Conservation (phyloP, 352 stramenopile species). For the Blastocystis sp. region DNA sequence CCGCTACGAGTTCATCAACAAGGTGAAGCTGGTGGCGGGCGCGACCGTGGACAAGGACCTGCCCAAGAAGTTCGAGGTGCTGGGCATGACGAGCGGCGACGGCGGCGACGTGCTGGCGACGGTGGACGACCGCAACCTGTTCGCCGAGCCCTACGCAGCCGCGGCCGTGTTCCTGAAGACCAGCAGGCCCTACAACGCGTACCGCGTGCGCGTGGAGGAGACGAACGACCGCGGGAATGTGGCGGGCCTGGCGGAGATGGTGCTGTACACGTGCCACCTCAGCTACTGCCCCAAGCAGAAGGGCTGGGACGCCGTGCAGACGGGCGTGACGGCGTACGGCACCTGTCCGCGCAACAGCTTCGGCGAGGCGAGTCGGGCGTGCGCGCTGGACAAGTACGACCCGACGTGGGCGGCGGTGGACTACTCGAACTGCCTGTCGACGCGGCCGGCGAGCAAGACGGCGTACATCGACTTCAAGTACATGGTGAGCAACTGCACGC, state of each 20-base stretch:
- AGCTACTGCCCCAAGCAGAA: not conserved
- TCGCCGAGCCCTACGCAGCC: not conserved
- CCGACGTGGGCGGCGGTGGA: constrained; percentile 15
- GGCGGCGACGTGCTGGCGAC: too few species aligned
- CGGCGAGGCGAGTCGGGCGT: not conserved
- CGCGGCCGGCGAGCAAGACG: not conserved
- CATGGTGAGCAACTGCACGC: constrained; percentile 4
- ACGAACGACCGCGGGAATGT: not conserved
- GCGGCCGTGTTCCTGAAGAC: not conserved
- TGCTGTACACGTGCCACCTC: not conserved
- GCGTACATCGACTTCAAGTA: constrained; percentile 37
- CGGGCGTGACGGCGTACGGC: not conserved
- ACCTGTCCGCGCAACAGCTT: constrained; percentile 4
- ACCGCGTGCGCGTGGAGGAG: not conserved
- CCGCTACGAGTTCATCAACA: not conserved
- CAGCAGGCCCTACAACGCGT: not conserved
- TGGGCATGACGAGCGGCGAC: too few species aligned
- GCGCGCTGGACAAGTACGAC: not conserved
- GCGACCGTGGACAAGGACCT: not conserved
- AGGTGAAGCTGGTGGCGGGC: not conserved
- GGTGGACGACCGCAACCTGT: not conserved
- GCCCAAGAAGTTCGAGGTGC: not conserved
- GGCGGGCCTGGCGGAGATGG: not conserved
- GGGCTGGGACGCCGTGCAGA: not conserved
- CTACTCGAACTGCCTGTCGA: constrained; percentile 1